These are phyloP conservation scores for Penstemon newberryi DNA, from an alignment of 257 asterid species.

Conservation along the genomic window DNA sequence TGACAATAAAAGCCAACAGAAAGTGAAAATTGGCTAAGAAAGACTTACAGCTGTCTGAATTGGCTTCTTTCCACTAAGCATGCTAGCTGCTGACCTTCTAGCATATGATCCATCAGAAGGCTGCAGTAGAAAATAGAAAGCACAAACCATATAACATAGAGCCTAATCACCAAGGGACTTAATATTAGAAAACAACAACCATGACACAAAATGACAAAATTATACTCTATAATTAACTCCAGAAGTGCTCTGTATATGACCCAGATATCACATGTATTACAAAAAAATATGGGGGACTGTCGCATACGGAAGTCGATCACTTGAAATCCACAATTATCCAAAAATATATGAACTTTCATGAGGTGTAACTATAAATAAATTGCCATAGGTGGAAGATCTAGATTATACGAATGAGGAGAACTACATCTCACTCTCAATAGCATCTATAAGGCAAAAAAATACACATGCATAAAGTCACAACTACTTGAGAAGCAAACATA, in stretches of 20 bases:
- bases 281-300: too few relatives aligned
- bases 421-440: too few relatives aligned
- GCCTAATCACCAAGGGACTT: slow-evolving; percentile 7
- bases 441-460: background rate
- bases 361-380: too few relatives aligned
- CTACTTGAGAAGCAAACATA: background rate
- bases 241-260: too few relatives aligned
- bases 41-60: slow-evolving; percentile 70
- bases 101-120: slow-evolving; percentile 61
- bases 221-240: background rate
- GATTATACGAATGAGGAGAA: too few relatives aligned
- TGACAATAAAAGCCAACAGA: slow-evolving; percentile 5
- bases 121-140: slow-evolving; percentile 45
- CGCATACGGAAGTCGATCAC: too few relatives aligned
- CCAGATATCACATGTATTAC: too few relatives aligned
- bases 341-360: too few relatives aligned
- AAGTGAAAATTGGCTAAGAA: slow-evolving; percentile 7
- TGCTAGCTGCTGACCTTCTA: slow-evolving; percentile 94
- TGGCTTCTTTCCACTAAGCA: slow-evolving; percentile 94
- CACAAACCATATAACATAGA: slow-evolving; percentile 13
- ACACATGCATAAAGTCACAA: background rate
- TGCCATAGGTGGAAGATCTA: too few relatives aligned
- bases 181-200: background rate
- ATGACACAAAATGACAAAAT: background rate
- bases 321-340: too few relatives aligned